Base-by-base conservation (phyloP, 257 asterid genomes). In the Nicotiana paniculata region DNA sequence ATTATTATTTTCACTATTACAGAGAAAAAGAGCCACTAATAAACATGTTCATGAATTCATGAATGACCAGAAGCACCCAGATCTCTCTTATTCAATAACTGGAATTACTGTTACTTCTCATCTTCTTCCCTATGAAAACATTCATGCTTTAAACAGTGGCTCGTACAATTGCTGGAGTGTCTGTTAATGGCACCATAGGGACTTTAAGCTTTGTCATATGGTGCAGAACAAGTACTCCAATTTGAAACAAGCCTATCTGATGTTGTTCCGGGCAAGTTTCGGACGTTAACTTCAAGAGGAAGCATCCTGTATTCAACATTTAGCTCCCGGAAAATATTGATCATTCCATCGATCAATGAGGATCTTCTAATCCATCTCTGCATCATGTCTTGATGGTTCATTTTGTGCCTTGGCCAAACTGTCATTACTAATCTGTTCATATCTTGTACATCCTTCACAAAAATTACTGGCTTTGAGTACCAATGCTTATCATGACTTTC, bases 321-420 rank as follows among this genome's bases (percentile, higher is more conserved):
- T 12, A 95, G 99, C 61, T 93, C 97, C 83, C 88, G 81, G 84
- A 96, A 93, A 24, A 82, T 85, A 74, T 88, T 92, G 55, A 96
- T 85, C 97, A 94, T 90, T 83, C 91, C 97, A 89, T 89, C 97
- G 0, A 96, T 91, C 53, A 94, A 86, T 68, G 86, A 89, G n/a
- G 95, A 87, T 84, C 98, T 90, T 81, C 99, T 88, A 4, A 48
- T 61, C 90, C 91, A 96, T 82, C 97, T 92, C 89, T 93, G 92
- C 5, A 94, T 94, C 98, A 95, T 95, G 83, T 95, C 93, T 79
- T 95, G 98, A 77, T 84, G 86, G 83, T 95, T 95, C 92, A 93
- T 95, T 21, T 64, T 91, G 89, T 93, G 97, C 0, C 89, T 83
- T 9, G 82, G 92, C 97, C 97, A 93, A 13, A 91, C 59, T 0